These are phyloP conservation scores for Tetracentron sinense DNA, from an alignment of 164 flowering plant species.

Conservation along the genomic window DNA sequence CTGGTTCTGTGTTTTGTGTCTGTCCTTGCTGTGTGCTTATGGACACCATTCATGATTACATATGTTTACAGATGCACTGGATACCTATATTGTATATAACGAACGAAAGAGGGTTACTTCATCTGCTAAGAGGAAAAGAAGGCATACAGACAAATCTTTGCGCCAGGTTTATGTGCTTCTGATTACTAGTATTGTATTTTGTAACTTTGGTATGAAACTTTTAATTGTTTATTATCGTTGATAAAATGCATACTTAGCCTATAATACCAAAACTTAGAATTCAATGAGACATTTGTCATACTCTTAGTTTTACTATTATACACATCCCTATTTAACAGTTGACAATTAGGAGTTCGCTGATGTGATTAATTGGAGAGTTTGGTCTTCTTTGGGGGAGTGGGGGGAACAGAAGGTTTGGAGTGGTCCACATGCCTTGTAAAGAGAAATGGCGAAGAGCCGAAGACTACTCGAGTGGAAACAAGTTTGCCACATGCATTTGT, in stretches of 20 bases:
- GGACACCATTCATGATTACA: constrained; percentile 4
- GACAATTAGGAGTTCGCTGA: background rate
- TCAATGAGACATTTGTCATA: too few species aligned
- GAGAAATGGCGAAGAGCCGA: too few species aligned
- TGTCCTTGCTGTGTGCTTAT: constrained; percentile 4
- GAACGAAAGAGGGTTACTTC: constrained; percentile 94
- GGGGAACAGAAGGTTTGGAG: too few species aligned
- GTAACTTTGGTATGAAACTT: background rate
- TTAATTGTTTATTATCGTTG: background rate
- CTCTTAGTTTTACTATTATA: background rate
- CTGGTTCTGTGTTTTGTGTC: background rate
- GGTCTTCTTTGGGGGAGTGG: background rate
- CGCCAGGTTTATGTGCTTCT: constrained; percentile 59
- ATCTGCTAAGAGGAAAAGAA: constrained; percentile 87
- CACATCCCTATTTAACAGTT: background rate
- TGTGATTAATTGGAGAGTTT: background rate
- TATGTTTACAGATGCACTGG: constrained; percentile 55
- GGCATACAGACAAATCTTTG: constrained; percentile 49
- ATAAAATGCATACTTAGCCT: background rate
- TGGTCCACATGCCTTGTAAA: too few species aligned
- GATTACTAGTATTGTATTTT: background rate
- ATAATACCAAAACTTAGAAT: too few species aligned
- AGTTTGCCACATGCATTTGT: too few species aligned
- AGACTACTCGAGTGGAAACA: too few species aligned
- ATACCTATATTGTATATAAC: constrained; percentile 84